Conservation (phyloP, 2,329 filamentous ascomycete species). For the Botrytis sinoallii region DNA sequence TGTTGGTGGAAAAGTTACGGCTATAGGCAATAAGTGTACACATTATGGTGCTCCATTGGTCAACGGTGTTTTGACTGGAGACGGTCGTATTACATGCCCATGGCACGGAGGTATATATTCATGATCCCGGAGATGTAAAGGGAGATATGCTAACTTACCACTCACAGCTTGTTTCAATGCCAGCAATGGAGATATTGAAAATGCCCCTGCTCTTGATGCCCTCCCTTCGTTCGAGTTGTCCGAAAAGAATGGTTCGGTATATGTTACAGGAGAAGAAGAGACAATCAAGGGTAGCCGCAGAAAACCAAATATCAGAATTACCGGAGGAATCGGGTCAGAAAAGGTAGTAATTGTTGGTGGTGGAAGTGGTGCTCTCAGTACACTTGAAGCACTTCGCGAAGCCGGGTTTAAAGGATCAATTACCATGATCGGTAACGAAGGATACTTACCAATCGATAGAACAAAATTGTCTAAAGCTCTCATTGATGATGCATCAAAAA, state of each 20-base stretch:
- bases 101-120: slow-evolving; percentile 80
- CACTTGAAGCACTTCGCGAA: slow-evolving; percentile 77
- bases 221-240: slow-evolving; percentile 77
- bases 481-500: slow-evolving; percentile 73
- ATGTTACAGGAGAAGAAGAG: slow-evolving; percentile 75
- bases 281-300: slow-evolving; percentile 74
- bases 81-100: slow-evolving; percentile 84
- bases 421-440: slow-evolving; percentile 80
- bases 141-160: neutral
- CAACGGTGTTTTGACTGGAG: slow-evolving; percentile 78
- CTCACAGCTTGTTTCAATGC: slow-evolving; percentile 83
- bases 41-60: slow-evolving; percentile 91
- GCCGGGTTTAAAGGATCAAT: slow-evolving; percentile 77
- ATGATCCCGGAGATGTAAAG: neutral
- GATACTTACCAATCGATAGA: slow-evolving; percentile 84
- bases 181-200: slow-evolving; percentile 86
- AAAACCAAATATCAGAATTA: slow-evolving; percentile 71
- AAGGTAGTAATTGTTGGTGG: slow-evolving; percentile 84
- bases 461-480: slow-evolving; percentile 95
- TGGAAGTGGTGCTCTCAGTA: slow-evolving; percentile 78
- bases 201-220: slow-evolving; percentile 87
- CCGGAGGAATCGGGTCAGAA: slow-evolving; percentile 50
- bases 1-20: slow-evolving; percentile 70
- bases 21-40: slow-evolving; percentile 77
- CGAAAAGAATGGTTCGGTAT: slow-evolving; percentile 79